Base-by-base conservation (phyloP, 768 basidiomycete genomes). In the Leccinum disarticulatum region DNA sequence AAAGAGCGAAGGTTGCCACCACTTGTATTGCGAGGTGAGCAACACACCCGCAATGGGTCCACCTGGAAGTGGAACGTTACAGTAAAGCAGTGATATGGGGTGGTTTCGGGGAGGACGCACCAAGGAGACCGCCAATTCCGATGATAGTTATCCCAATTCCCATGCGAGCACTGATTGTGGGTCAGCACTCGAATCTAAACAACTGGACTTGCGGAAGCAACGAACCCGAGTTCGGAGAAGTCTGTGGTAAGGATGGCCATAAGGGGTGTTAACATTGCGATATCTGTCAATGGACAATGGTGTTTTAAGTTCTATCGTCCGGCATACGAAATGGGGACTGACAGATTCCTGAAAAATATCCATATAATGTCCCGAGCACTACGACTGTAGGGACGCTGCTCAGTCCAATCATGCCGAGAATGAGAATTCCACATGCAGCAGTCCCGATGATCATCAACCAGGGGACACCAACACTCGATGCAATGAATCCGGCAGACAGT, bases 41-140 rank as follows among this genome's bases (percentile, higher is more conserved):
- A 87, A 67, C 0, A 81, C 80, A 1, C 86, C 85, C n/a, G 79
- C 76, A 43, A 86, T 77, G 1, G 86, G 86, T 0, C 81, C 80
- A 3, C 84, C 84, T 80, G 51, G 17, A 6, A 35, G 3, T 3
- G 4, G 1, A 38, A 4, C 4, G 17, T 50, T 43, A 25, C 25
- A 25, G 25, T 25, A 22, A 35, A 49, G 52, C 3, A 27, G 36
- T 35, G 17, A 15, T 49, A 22, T n/a, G 15, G 41, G 33, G 22
- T 27, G 36, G 13, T 15, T 11, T 50, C 10, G 7, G 3, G 9
- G 3, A 46, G 17, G 68, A 74, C 62, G 28, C 62, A 64, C 62
- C 59, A 22, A 69, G 7, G 22, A 68, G 67, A 58, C 47, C 59
- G 31, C 61, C 71, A 11, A 58, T 51, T 25, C 68, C 66, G 14